A percentile compares a stretch with the other conserved stretches of the same genome.
phyloP scores from a whole-genome alignment of 345 rosid genomes.

The Populus ilicifolia region DNA sequence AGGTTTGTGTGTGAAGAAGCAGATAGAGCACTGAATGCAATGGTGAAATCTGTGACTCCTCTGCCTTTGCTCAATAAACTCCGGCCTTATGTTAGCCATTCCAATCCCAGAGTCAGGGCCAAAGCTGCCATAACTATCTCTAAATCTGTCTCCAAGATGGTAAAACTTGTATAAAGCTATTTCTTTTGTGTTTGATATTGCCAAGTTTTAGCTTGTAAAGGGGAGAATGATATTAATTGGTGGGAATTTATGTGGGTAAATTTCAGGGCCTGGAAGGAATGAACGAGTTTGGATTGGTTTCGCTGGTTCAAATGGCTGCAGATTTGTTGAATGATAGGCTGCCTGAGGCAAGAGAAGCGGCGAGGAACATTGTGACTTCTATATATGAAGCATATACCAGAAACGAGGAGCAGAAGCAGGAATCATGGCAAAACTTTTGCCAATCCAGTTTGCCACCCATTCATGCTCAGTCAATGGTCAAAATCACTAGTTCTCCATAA shows the following conservation, averaged over 20 bases:
- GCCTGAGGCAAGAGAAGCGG: slow-evolving; percentile 92
- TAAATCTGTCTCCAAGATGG: slow-evolving; percentile 76
- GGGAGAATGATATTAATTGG: neutral
- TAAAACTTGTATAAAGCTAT: slow-evolving; percentile 26
- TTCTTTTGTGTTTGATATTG: neutral
- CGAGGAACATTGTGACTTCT: slow-evolving; percentile 48
- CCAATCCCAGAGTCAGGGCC: slow-evolving; percentile 89
- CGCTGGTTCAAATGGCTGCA: slow-evolving; percentile 52
- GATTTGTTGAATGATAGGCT: slow-evolving; percentile 68
- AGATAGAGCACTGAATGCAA: slow-evolving; percentile 68
- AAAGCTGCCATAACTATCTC: slow-evolving; percentile 84
- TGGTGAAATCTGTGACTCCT: slow-evolving; percentile 76
- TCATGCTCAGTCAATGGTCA: slow-evolving; percentile 62
- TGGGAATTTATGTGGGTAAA: neutral
- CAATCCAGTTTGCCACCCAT: slow-evolving; percentile 46
- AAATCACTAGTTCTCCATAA: slow-evolving; percentile 33
- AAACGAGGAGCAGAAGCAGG: slow-evolving; percentile 52
- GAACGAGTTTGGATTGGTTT: slow-evolving; percentile 58
- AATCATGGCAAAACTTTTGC: slow-evolving; percentile 80
- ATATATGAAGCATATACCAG: slow-evolving; percentile 37
- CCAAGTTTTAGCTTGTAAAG: neutral
- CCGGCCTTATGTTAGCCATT: slow-evolving; percentile 74
- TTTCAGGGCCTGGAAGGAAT: slow-evolving; percentile 53
- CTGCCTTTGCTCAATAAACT: slow-evolving; percentile 56
- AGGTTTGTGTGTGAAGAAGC: slow-evolving; percentile 97